Base-by-base conservation (phyloP, 768 basidiomycete genomes). In the Podaxis sp. region DNA sequence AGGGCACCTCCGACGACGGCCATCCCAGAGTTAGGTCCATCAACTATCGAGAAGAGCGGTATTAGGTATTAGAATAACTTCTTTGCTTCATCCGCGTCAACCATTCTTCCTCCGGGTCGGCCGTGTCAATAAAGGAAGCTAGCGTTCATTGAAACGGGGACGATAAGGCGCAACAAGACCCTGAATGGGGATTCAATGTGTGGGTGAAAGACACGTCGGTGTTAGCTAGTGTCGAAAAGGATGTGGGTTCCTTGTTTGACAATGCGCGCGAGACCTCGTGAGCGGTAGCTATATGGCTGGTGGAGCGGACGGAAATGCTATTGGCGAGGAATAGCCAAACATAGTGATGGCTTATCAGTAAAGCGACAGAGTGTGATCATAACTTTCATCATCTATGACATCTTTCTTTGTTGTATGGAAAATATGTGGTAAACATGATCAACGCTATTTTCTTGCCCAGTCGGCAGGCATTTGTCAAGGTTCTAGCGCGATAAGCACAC, bases 381-480 rank as follows among this genome's bases (percentile, higher is more conserved):
- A 17, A n/a, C 9, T 39, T 52, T 39, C 49, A 52, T 52, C 48
- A 60, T 40, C 30, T 19, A 59, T 59, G 57, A 49, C 46, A 59
- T n/a, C 26, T n/a, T 36, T 36, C n/a, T 4, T 19, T 8, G 54
- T 39, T 39, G 19, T 9, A 40, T 9, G 19, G 9, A 56, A 56
- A 56, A 56, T 40, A 9, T 8, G 38, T 40, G 54, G 17, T 56
- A 11, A 4, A 19, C 12, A 17, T n/a, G 5, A 17, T 19, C 39
- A 42, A 56, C 8, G 19, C 39, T 13, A 39, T 22, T 15, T 57
- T 46, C 8, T 22, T 13, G 24, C 33, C 39, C 30, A 40, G 56
- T 57, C 56, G 33, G 56, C 56, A 57, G 40, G 8, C 22, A 30
- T 19, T 51, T 28, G 19, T 13, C 19, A 11, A 28, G 22, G 19